Conservation (phyloP, 2,329 filamentous ascomycete genomes). For the Fusarium sarcochroum region DNA sequence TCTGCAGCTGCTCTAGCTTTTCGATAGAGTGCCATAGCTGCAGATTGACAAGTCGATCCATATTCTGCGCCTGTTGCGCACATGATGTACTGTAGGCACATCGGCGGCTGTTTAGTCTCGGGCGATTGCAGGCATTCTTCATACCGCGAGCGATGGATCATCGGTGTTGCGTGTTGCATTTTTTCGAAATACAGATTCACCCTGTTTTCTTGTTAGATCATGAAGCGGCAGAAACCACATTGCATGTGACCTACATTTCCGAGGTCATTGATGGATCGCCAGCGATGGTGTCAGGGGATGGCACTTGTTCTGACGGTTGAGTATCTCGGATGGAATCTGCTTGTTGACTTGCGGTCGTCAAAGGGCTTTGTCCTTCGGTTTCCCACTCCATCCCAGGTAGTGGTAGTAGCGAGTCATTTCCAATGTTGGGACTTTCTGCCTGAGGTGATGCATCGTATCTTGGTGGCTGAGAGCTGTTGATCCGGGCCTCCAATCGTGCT, state of each 20-base stretch:
- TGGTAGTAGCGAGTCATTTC: neutral
- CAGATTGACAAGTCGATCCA: neutral
- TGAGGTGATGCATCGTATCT: neutral
- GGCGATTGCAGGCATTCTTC: neutral
- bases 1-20: neutral
- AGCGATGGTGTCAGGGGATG: neutral
- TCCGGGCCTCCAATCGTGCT: neutral
- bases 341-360: neutral
- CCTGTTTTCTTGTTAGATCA: neutral
- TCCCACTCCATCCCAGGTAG: neutral
- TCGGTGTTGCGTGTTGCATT: neutral
- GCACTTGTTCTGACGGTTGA: neutral
- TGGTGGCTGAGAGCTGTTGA: neutral
- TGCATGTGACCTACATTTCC: neutral
- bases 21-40: neutral
- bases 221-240: rapidly evolving
- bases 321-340: neutral
- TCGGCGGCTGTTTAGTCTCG: neutral
- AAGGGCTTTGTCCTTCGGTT: neutral
- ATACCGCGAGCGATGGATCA: neutral
- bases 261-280: neutral
- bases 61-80: neutral
- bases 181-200: neutral
- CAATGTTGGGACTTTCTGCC: neutral
- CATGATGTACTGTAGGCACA: neutral